Conservation (phyloP, 192 early-diverging fungal genomes). For the Haplosporangium gracile region DNA sequence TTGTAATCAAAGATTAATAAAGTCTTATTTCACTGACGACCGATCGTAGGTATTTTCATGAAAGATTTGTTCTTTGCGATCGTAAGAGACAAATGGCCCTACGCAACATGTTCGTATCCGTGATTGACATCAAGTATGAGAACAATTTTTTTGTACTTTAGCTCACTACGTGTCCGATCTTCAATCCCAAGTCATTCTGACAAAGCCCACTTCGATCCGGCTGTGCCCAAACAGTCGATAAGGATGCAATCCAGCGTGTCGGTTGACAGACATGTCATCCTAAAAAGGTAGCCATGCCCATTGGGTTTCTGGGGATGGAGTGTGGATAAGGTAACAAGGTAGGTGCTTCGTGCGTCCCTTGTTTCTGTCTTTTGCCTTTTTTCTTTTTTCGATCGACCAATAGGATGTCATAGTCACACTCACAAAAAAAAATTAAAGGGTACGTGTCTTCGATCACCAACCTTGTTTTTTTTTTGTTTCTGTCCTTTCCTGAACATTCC, state of each 20-base stretch:
- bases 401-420: no score
- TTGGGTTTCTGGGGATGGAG: background rate
- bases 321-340: background rate
- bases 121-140: background rate
- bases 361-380: no score
- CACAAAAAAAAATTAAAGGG: background rate
- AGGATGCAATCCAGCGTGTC: background rate
- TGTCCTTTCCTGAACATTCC: background rate
- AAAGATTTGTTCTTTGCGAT: background rate
- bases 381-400: background rate
- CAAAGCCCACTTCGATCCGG: background rate
- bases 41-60: background rate
- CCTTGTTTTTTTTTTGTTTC: background rate
- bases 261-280: background rate
- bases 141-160: background rate
- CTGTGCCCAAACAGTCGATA: background rate
- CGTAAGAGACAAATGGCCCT: background rate
- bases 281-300: background rate
- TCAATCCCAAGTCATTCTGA: background rate
- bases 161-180: background rate
- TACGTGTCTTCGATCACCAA: background rate
- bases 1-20: background rate
- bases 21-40: background rate
- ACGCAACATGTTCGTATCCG: background rate
- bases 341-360: background rate